Percentiles rank a stretch among this genome's conserved stretches.
phyloP scores from a whole-genome alignment of 768 basidiomycete genomes.

The Pholiota microspora region DNA sequence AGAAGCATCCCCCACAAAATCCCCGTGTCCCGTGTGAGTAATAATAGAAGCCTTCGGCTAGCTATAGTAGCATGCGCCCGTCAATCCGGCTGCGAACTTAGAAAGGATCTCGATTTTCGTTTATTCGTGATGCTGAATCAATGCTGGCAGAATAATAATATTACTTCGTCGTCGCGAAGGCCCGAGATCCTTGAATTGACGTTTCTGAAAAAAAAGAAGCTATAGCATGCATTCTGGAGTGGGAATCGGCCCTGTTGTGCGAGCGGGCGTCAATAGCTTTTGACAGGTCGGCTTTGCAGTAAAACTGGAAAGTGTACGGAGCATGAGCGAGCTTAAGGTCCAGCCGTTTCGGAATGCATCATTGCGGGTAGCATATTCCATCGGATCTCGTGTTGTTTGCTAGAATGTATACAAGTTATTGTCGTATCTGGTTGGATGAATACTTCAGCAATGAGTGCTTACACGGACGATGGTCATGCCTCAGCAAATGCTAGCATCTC shows the following conservation, averaged over 20 bases:
- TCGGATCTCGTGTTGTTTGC: neutral
- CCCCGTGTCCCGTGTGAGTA: neutral
- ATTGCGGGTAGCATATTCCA: neutral
- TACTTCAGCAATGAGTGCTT: no score
- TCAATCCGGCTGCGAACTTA: neutral
- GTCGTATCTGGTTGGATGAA: neutral
- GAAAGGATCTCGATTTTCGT: neutral
- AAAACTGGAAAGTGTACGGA: neutral
- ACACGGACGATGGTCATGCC: no score
- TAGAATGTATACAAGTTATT: neutral
- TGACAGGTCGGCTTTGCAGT: neutral
- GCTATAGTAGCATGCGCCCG: neutral
- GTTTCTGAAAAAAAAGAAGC: neutral
- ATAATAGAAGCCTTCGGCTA: neutral
- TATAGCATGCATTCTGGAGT: neutral
- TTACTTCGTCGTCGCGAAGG: neutral
- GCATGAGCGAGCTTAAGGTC: neutral
- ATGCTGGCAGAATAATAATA: conserved; percentile 1
- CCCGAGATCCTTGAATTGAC: neutral
- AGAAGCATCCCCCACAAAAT: neutral
- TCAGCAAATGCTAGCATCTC: neutral
- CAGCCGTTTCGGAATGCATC: neutral
- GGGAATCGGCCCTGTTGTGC: conserved; percentile 2
- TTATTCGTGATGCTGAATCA: no score
- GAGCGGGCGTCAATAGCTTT: neutral